These are phyloP conservation scores for Lachancea kluyveri DNA, from an alignment of 805 yeast genomes.

Conservation along the genomic window DNA sequence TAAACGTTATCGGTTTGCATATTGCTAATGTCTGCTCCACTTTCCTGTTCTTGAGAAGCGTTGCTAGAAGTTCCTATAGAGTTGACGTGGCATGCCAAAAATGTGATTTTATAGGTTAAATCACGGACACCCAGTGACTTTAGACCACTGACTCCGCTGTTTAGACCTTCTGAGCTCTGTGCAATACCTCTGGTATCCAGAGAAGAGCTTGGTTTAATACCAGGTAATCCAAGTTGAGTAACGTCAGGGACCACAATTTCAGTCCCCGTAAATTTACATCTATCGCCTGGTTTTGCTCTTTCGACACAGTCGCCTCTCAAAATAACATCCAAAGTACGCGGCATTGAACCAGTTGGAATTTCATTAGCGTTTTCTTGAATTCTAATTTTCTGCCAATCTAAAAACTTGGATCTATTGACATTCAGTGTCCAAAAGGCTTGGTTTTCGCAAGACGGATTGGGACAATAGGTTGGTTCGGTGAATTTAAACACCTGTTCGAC, in stretches of 20 bases:
- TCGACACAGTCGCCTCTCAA: slow-evolving; percentile 93
- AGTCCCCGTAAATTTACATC: slow-evolving; percentile 88
- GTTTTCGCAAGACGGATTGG: slow-evolving; percentile 81
- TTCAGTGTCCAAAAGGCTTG: slow-evolving; percentile 81
- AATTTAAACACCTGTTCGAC: slow-evolving; percentile 90
- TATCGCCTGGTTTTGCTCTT: slow-evolving; percentile 95
- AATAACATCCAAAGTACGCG: slow-evolving; percentile 89
- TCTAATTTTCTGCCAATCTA: slow-evolving; percentile 95
- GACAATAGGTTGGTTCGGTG: slow-evolving; percentile 92
- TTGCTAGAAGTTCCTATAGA: slow-evolving; percentile 40
- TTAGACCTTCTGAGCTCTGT: slow-evolving; percentile 53
- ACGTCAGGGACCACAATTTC: slow-evolving; percentile 94
- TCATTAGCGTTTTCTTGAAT: slow-evolving; percentile 95
- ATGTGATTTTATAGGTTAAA: slow-evolving; percentile 84
- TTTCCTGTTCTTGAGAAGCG: slow-evolving; percentile 7
- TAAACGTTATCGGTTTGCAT: slow-evolving; percentile 20
- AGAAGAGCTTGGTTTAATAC: slow-evolving; percentile 79
- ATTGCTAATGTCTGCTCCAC: slow-evolving; percentile 18
- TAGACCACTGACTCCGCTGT: slow-evolving; percentile 84
- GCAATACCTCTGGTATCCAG: slow-evolving; percentile 51
- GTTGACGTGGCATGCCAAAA: slow-evolving; percentile 83
- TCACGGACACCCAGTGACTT: slow-evolving; percentile 91
- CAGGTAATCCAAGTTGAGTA: slow-evolving; percentile 89
- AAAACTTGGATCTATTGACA: slow-evolving; percentile 75
- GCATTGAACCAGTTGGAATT: slow-evolving; percentile 98